phyloP scores from a whole-genome alignment of 192 early-diverging fungal genomes.

The Mortierella hygrophila region DNA sequence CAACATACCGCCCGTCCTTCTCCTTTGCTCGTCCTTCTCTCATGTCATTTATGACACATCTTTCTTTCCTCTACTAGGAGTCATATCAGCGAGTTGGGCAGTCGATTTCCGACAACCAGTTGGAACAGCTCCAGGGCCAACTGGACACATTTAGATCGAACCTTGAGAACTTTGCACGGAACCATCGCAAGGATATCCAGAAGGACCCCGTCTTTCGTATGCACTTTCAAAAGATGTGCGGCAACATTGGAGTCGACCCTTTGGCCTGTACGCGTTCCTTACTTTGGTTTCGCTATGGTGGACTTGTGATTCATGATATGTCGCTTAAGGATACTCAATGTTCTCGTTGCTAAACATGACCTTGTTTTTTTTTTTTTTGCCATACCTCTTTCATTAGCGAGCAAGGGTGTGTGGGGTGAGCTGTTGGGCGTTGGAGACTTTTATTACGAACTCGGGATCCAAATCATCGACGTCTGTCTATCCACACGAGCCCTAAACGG shows the following conservation, averaged over 20 bases:
- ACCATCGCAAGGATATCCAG: constrained; percentile 90
- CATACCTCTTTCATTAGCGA: constrained; percentile 65
- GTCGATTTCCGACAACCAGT: constrained; percentile 40
- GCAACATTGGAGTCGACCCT: constrained; percentile 94
- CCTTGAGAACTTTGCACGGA: constrained; percentile 87
- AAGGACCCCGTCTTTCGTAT: constrained; percentile 87
- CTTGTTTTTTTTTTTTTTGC: constrained; percentile 52
- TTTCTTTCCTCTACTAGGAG: constrained; percentile 14
- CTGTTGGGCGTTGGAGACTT: constrained; percentile 96
- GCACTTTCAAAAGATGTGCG: constrained; percentile 95
- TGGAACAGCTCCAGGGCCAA: constrained; percentile 69
- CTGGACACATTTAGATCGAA: constrained; percentile 82
- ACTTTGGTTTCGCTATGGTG: background rate
- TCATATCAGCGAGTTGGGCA: constrained; percentile 44
- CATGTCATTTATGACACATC: background rate
- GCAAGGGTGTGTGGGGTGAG: constrained; percentile 97
- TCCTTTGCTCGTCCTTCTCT: background rate
- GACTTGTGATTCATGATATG: too few species aligned
- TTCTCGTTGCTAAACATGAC: constrained; percentile 55
- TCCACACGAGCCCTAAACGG: constrained; percentile 88
- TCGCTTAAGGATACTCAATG: too few species aligned
- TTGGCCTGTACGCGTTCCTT: constrained; percentile 75
- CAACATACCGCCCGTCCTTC: background rate
- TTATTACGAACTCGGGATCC: constrained; percentile 96
- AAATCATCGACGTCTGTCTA: constrained; percentile 92